Percentiles rank a stretch among this genome's conserved stretches.
phyloP scores from a whole-genome alignment of 1,284 basidiomycete species.

The Anthracocystis walkeri region DNA sequence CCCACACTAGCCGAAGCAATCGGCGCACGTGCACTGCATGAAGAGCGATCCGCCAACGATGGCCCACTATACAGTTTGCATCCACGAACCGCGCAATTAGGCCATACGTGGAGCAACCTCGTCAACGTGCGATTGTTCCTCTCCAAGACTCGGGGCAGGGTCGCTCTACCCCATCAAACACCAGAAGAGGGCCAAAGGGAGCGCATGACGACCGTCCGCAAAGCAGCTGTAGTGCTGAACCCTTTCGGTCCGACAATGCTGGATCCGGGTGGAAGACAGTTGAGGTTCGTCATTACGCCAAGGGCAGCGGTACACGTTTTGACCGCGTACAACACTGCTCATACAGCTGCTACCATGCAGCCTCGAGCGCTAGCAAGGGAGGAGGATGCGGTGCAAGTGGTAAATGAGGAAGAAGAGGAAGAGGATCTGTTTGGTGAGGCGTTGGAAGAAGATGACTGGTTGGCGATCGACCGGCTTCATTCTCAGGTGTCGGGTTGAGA shows the following conservation, averaged over 20 bases:
- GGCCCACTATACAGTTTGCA: conserved; percentile 16
- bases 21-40: neutral
- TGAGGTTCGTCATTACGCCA: conserved; percentile 35
- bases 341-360: neutral
- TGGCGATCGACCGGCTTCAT: conserved; percentile 16
- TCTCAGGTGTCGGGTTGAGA: neutral
- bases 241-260: conserved; percentile 31
- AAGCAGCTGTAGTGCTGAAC: conserved; percentile 36
- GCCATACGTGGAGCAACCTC: conserved; percentile 58
- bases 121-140: conserved; percentile 53
- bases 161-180: conserved; percentile 1
- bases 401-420: neutral
- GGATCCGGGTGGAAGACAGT: conserved; percentile 8
- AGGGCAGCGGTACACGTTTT: conserved; percentile 19
- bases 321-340: neutral
- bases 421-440: conserved; percentile 16
- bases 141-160: conserved; percentile 30
- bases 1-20: conserved; percentile 30
- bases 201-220: conserved; percentile 23
- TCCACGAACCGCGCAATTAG: conserved; percentile 52
- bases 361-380: neutral
- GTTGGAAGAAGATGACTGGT: conserved; percentile 19
- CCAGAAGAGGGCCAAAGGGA: neutral
- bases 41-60: neutral
- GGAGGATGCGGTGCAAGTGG: neutral